Evolutionary conservation across 495 filamentous ascomycete genomes (phyloP).

Genomic region (Cercophora newfieldiana): DNA sequence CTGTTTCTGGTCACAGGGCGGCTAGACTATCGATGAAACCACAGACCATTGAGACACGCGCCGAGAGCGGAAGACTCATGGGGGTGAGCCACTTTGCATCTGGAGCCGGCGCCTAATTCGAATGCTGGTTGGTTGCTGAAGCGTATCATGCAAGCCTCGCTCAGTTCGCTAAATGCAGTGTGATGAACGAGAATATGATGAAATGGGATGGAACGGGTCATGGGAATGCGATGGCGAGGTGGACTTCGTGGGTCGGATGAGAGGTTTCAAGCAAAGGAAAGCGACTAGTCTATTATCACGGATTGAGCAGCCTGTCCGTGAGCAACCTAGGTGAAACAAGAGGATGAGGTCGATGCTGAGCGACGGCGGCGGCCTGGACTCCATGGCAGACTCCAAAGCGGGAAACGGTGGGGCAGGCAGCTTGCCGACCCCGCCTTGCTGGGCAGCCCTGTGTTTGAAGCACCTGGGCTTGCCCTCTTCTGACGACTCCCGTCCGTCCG

Average conservation of each 20-base stretch:
- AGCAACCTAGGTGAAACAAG: slow-evolving; percentile 7
- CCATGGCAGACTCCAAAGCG: background rate
- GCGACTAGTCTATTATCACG: background rate
- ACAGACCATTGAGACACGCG: slow-evolving; percentile 26
- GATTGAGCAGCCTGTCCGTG: slow-evolving; percentile 1
- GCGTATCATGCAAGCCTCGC: slow-evolving; percentile 23
- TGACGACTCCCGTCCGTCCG: background rate
- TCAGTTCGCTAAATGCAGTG: slow-evolving; percentile 10
- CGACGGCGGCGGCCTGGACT: background rate
- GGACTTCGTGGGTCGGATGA: background rate
- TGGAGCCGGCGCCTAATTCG: slow-evolving; percentile 25
- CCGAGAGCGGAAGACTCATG: slow-evolving; percentile 2
- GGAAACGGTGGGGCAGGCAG: slow-evolving; percentile 3
- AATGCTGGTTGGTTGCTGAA: slow-evolving; percentile 22
- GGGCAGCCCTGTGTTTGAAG: slow-evolving; percentile 2
- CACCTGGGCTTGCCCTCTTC: background rate
- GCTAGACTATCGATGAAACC: slow-evolving; percentile 14
- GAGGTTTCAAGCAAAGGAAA: background rate
- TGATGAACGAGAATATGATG: background rate
- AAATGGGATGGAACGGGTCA: background rate
- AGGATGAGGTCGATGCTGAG: background rate
- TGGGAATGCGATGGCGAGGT: background rate
- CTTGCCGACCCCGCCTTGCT: slow-evolving; percentile 4
- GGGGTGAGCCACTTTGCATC: background rate
- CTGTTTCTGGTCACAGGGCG: slow-evolving; percentile 13